A percentile compares a stretch with the other conserved stretches of the same genome.
These are phyloP conservation scores for Dothideomycetes sp. DNA, from an alignment of 2,329 filamentous ascomycete species.

Conservation along the genomic window DNA sequence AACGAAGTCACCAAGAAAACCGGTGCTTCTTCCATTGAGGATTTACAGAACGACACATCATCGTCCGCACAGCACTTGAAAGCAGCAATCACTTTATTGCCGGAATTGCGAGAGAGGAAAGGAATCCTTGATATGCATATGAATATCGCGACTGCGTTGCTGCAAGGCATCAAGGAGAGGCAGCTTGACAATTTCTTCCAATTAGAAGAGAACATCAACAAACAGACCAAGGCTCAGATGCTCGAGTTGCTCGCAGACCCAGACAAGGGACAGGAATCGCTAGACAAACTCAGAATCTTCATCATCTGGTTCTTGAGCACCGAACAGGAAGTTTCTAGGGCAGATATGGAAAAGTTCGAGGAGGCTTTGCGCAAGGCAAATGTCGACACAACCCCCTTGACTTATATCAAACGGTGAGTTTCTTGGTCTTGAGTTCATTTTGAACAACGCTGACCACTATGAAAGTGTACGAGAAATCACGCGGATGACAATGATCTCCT, in stretches of 20 bases:
- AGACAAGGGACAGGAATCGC: slow-evolving; percentile 71
- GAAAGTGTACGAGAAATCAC: slow-evolving; percentile 79
- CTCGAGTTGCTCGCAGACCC: slow-evolving; percentile 75
- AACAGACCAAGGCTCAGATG: slow-evolving; percentile 82
- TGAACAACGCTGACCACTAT: slow-evolving; percentile 1
- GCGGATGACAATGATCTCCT: slow-evolving; percentile 96
- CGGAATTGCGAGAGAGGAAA: slow-evolving; percentile 87
- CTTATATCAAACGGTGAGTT: slow-evolving; percentile 77
- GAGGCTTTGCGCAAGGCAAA: slow-evolving; percentile 69
- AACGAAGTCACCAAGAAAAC: slow-evolving; percentile 92
- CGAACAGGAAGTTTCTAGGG: slow-evolving; percentile 73
- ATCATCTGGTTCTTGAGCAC: slow-evolving; percentile 96
- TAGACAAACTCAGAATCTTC: slow-evolving; percentile 87
- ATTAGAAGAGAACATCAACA: slow-evolving; percentile 83
- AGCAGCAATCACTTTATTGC: slow-evolving; percentile 84
- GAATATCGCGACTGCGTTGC: slow-evolving; percentile 79
- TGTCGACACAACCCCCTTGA: slow-evolving; percentile 65
- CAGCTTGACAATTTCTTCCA: slow-evolving; percentile 96
- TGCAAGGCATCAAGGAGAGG: slow-evolving; percentile 82
- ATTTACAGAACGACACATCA: slow-evolving; percentile 80
- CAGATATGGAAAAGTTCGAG: slow-evolving; percentile 79
- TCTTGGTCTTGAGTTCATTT: background rate
- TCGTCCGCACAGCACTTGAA: slow-evolving; percentile 91
- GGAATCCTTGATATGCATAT: slow-evolving; percentile 96
- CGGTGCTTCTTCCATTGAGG: slow-evolving; percentile 83